phyloP scores from a whole-genome alignment of 176 grass and related monocot species.

The Oryza punctata region DNA sequence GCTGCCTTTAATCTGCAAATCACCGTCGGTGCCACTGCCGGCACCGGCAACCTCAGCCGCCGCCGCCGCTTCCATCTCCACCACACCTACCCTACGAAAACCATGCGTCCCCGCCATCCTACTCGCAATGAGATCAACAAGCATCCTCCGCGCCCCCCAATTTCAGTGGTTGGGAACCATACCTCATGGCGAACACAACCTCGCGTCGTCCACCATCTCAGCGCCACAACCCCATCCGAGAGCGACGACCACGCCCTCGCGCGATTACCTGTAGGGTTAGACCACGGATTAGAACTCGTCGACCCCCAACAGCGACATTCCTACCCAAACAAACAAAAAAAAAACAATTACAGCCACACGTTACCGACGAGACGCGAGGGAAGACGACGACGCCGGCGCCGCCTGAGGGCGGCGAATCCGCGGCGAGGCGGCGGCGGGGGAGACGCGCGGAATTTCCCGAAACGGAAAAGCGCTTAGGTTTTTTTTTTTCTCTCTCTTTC shows the following conservation, averaged over 20 bases:
- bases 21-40: slow-evolving; percentile 32
- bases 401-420: background rate
- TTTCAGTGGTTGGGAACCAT: slow-evolving; percentile 17
- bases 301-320: background rate
- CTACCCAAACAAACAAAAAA: slow-evolving; percentile 1
- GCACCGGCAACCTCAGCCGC: slow-evolving; percentile 49
- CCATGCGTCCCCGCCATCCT: background rate
- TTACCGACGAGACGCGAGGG: too few relatives aligned
- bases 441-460: slow-evolving; percentile 58
- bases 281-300: slow-evolving; percentile 1
- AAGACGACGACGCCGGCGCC: background rate
- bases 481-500: slow-evolving; percentile 3
- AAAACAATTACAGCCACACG: slow-evolving; percentile 10
- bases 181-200: slow-evolving; percentile 10
- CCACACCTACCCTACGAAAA: slow-evolving; percentile 6
- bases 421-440: background rate
- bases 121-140: background rate
- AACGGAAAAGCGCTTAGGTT: slow-evolving; percentile 59
- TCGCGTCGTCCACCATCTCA: background rate
- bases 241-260: background rate
- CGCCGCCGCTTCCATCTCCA: slow-evolving; percentile 64
- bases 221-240: background rate
- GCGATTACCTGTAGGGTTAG: slow-evolving; percentile 6
- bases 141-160: background rate
- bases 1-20: slow-evolving; percentile 60